These are phyloP conservation scores for Boletus sp. DNA, from an alignment of 768 basidiomycete genomes.

Conservation along the genomic window DNA sequence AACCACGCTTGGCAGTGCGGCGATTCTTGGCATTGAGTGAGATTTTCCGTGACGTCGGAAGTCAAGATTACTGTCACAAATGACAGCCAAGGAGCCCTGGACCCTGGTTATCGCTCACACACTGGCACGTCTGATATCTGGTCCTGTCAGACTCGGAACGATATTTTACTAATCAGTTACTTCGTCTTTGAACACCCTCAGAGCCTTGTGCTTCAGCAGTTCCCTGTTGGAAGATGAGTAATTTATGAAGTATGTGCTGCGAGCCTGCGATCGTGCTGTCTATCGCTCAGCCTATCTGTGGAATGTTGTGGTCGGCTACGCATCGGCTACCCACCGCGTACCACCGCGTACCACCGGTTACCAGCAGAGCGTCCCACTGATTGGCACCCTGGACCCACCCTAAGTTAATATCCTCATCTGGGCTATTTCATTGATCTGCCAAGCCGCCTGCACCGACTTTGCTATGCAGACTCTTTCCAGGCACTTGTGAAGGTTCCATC, in stretches of 20 bases:
- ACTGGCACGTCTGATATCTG: slow-evolving; percentile 62
- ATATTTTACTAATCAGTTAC: slow-evolving; percentile 73
- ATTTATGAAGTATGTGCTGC: slow-evolving; percentile 51
- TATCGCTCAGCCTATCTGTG: not conserved
- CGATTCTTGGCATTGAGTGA: slow-evolving; percentile 70
- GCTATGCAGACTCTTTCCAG: slow-evolving; percentile 60
- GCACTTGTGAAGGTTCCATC: slow-evolving; percentile 69
- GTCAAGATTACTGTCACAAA: not conserved
- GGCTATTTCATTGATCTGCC: slow-evolving; percentile 56
- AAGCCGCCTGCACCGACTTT: slow-evolving; percentile 74
- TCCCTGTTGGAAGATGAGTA: slow-evolving; percentile 71
- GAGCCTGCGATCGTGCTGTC: not conserved
- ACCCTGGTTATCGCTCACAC: too few relatives aligned
- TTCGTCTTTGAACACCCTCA: slow-evolving; percentile 73
- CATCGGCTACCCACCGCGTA: too few relatives aligned
- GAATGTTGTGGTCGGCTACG: too few relatives aligned
- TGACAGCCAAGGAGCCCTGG: slow-evolving; percentile 55
- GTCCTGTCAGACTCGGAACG: slow-evolving; percentile 59
- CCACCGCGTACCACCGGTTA: too few relatives aligned
- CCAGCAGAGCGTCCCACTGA: too few relatives aligned
- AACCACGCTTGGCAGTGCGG: slow-evolving; percentile 63
- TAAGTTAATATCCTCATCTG: slow-evolving; percentile 70
- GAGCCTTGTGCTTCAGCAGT: slow-evolving; percentile 66
- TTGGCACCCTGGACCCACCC: slow-evolving; percentile 33
- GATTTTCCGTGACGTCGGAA: slow-evolving; percentile 9